Conservation (phyloP, 2,329 filamentous ascomycete genomes). For the Clarireedia hainanense region DNA sequence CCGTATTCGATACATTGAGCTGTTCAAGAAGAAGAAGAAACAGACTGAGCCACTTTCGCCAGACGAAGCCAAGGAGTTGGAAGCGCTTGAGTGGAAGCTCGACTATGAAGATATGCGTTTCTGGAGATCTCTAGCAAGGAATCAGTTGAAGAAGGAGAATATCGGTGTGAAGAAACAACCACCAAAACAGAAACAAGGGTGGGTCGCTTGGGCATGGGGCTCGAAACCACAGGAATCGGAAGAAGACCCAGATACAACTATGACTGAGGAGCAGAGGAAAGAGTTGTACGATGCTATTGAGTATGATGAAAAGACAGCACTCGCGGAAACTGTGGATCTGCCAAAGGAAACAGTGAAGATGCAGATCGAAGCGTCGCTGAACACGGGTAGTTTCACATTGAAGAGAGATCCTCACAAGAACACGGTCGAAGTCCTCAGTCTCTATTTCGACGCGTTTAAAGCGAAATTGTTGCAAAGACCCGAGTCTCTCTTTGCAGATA, state of each 20-base stretch:
- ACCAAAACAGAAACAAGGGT: slow-evolving; percentile 65
- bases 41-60: slow-evolving; percentile 59
- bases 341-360: slow-evolving; percentile 89
- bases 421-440: slow-evolving; percentile 71
- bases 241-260: slow-evolving; percentile 70
- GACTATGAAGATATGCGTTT: slow-evolving; percentile 94
- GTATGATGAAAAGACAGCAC: slow-evolving; percentile 91
- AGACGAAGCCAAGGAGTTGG: slow-evolving; percentile 64
- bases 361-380: slow-evolving; percentile 86
- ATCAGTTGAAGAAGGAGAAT: slow-evolving; percentile 92
- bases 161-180: slow-evolving; percentile 71
- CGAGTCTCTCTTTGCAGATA: slow-evolving; percentile 80
- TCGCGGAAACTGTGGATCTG: slow-evolving; percentile 80
- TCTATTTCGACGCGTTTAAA: slow-evolving; percentile 92
- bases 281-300: slow-evolving; percentile 97
- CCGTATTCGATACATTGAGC: slow-evolving; percentile 76
- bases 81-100: slow-evolving; percentile 75
- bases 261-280: slow-evolving; percentile 92
- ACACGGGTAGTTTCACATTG: slow-evolving; percentile 91
- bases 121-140: slow-evolving; percentile 90
- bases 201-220: slow-evolving; percentile 90
- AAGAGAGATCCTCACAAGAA: slow-evolving; percentile 77
- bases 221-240: slow-evolving; percentile 53
- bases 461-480: slow-evolving; percentile 84
- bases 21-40: slow-evolving; percentile 87